These are phyloP conservation scores for Calonectria pteridis DNA, from an alignment of 2,329 filamentous ascomycete genomes.

Conservation along the genomic window DNA sequence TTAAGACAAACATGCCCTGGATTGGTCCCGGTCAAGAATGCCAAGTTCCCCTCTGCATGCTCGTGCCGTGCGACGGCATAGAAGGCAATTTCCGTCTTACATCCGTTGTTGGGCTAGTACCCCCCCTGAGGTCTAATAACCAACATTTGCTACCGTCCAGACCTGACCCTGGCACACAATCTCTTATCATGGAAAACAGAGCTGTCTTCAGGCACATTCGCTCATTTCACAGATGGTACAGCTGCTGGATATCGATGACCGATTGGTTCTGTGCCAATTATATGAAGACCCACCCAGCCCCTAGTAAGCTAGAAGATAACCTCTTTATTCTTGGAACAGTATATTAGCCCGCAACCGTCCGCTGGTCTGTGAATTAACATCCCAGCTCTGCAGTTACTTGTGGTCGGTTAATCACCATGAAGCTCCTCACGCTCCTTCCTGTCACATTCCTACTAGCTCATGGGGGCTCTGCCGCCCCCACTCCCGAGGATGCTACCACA, in stretches of 20 bases:
- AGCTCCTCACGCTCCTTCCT: slow-evolving; percentile 2
- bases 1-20: not conserved
- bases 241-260: not conserved
- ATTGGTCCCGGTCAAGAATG: not conserved
- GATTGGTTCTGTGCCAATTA: not conserved
- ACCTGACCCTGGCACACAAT: not conserved
- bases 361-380: not conserved
- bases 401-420: slow-evolving; percentile 4
- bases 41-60: not conserved
- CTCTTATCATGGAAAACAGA: not conserved
- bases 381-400: not conserved
- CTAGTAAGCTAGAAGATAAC: not conserved
- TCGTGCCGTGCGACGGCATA: not conserved
- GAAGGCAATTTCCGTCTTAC: not conserved
- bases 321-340: not conserved
- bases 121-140: not conserved
- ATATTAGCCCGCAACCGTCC: slow-evolving; percentile 11
- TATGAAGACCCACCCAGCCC: not conserved
- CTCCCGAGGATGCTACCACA: slow-evolving; percentile 9
- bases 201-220: not conserved
- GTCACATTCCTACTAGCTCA: not conserved
- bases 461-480: slow-evolving; percentile 2
- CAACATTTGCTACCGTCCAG: not conserved
- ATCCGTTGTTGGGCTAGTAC: not conserved
- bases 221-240: slow-evolving; percentile 7